These are phyloP conservation scores for Gossypium rotundifolium DNA, from an alignment of 345 rosid species.

Conservation along the genomic window DNA sequence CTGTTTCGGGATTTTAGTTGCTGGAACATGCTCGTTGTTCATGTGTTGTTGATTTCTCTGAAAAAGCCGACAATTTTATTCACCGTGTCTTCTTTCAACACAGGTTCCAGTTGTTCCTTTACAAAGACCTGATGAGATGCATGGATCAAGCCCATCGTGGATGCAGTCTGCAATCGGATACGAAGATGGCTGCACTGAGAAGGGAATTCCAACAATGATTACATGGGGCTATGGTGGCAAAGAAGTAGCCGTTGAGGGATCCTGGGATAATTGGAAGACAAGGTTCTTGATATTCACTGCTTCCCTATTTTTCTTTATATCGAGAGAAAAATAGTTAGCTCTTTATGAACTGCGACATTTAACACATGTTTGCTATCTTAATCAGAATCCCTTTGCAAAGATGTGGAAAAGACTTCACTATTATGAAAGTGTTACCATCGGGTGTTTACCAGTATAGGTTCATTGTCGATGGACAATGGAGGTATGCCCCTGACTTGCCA, in stretches of 20 bases:
- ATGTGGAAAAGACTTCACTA: constrained; percentile 88
- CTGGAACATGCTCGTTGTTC: background rate
- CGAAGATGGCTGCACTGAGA: constrained; percentile 58
- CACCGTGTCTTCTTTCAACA: background rate
- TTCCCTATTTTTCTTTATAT: background rate
- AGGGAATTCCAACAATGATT: constrained; percentile 88
- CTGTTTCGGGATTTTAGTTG: background rate
- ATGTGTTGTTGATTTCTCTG: background rate
- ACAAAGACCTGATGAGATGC: constrained; percentile 86
- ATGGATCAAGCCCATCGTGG: constrained; percentile 56
- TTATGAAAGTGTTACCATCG: constrained; percentile 93
- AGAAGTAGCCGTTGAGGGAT: constrained; percentile 86
- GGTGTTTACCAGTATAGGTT: constrained; percentile 92
- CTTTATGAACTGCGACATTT: constrained; percentile 6
- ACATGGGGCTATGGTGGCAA: constrained; percentile 89
- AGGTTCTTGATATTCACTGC: constrained; percentile 37
- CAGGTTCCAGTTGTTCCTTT: constrained; percentile 88
- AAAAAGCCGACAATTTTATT: background rate
- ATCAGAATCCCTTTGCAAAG: constrained; percentile 81
- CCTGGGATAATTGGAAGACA: constrained; percentile 92
- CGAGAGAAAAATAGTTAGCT: background rate
- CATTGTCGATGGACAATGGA: constrained; percentile 90
- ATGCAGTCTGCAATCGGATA: constrained; percentile 40
- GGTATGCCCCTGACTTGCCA: constrained; percentile 78
- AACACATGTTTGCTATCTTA: constrained; percentile 21